These are phyloP conservation scores for Paxillus involutus DNA, from an alignment of 768 basidiomycete species.

Conservation along the genomic window DNA sequence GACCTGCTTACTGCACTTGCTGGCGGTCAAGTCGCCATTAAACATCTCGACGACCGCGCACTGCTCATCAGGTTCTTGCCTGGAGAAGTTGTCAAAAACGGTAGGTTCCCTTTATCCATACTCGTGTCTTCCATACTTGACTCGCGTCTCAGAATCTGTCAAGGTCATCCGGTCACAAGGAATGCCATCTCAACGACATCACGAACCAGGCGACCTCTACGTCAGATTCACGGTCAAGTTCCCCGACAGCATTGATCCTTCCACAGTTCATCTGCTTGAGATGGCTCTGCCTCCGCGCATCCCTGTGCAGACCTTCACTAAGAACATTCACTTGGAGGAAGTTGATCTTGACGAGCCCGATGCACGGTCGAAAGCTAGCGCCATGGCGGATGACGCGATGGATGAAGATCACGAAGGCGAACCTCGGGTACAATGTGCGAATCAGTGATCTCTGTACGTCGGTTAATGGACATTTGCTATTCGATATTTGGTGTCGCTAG, in stretches of 20 bases:
- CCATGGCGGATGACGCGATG: slow-evolving; percentile 76
- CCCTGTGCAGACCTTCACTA: slow-evolving; percentile 64
- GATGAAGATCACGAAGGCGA: slow-evolving; percentile 87
- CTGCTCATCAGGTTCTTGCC: slow-evolving; percentile 81
- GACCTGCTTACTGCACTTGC: slow-evolving; percentile 92
- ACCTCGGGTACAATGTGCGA: slow-evolving; percentile 94
- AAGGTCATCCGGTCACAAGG: slow-evolving; percentile 94
- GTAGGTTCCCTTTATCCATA: slow-evolving; percentile 45
- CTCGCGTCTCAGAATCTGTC: slow-evolving; percentile 58
- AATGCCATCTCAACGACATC: slow-evolving; percentile 98
- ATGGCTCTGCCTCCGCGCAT: slow-evolving; percentile 79
- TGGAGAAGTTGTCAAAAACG: slow-evolving; percentile 91
- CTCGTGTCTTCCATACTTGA: neutral
- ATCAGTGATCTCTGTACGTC: slow-evolving; percentile 54
- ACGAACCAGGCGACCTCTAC: slow-evolving; percentile 92
- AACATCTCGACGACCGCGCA: slow-evolving; percentile 91
- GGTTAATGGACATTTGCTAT: slow-evolving; percentile 14
- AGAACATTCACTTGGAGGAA: slow-evolving; percentile 75
- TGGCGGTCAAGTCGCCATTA: slow-evolving; percentile 87
- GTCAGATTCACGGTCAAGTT: slow-evolving; percentile 86
- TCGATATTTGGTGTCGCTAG: slow-evolving; percentile 18
- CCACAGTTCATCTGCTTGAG: slow-evolving; percentile 73
- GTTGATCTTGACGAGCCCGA: slow-evolving; percentile 81
- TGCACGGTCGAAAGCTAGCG: slow-evolving; percentile 45
- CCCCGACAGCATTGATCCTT: slow-evolving; percentile 76